A percentile compares a stretch with the other conserved stretches of the same genome.
Conservation (phyloP, 495 filamentous ascomycete species). For the Tuber melanosporum region DNA sequence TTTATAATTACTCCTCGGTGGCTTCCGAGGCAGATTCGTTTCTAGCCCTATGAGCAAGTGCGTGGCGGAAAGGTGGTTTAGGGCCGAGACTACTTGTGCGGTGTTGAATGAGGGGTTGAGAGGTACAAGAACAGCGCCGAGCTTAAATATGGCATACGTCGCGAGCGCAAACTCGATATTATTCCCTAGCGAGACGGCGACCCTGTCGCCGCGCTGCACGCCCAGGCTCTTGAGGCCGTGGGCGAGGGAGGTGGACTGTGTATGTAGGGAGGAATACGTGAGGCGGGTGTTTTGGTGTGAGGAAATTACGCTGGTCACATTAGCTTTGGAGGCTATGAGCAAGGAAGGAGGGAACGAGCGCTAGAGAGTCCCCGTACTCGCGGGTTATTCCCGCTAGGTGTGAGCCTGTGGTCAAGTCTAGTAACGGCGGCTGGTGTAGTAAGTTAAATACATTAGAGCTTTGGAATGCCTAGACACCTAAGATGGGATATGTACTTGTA, state of each 20-base stretch:
- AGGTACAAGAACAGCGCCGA: slow-evolving; percentile 84
- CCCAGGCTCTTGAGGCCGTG: slow-evolving; percentile 65
- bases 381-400: slow-evolving; percentile 70
- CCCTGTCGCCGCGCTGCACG: slow-evolving; percentile 75
- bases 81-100: slow-evolving; percentile 66
- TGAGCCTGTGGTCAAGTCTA: slow-evolving; percentile 69
- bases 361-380: slow-evolving; percentile 65
- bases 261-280: slow-evolving; percentile 69
- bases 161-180: slow-evolving; percentile 70
- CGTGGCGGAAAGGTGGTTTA: slow-evolving; percentile 66
- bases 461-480: background rate
- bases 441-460: background rate
- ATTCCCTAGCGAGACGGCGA: slow-evolving; percentile 82
- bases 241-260: slow-evolving; percentile 68
- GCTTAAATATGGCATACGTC: slow-evolving; percentile 86
- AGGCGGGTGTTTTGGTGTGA: slow-evolving; percentile 57
- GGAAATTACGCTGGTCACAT: slow-evolving; percentile 54
- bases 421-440: slow-evolving; percentile 59
- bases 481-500: slow-evolving; percentile 6
- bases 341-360: slow-evolving; percentile 47
- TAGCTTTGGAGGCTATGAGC: slow-evolving; percentile 1
- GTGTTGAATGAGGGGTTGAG: slow-evolving; percentile 88
- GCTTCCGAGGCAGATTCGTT: slow-evolving; percentile 76
- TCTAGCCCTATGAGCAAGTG: slow-evolving; percentile 79
- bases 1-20: slow-evolving; percentile 66